These are phyloP conservation scores for Talaromyces trachyspermus DNA, from an alignment of 495 filamentous ascomycete species.

Conservation along the genomic window DNA sequence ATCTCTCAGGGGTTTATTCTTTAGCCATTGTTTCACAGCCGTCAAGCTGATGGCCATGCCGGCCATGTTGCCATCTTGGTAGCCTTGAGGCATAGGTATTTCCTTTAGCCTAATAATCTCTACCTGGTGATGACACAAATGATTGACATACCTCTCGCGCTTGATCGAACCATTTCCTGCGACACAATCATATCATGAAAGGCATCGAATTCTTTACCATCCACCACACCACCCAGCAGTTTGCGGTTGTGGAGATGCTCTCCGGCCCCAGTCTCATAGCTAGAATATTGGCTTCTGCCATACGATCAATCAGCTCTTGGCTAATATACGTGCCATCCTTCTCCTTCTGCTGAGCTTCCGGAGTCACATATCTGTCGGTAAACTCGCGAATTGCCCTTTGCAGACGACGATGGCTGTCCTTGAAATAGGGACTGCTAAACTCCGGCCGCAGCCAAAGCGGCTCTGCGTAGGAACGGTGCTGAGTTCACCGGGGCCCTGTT, in stretches of 20 bases:
- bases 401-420: constrained; percentile 62
- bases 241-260: constrained; percentile 68
- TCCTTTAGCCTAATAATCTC: constrained; percentile 8
- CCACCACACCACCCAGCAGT: constrained; percentile 61
- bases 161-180: constrained; percentile 66
- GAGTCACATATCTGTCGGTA: constrained; percentile 59
- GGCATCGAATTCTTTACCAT: constrained; percentile 80
- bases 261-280: constrained; percentile 82
- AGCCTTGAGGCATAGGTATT: constrained; percentile 25
- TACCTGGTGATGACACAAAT: no score
- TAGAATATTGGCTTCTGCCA: constrained; percentile 65
- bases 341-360: constrained; percentile 76
- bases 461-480: constrained; percentile 75
- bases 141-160: constrained; percentile 50
- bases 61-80: constrained; percentile 55
- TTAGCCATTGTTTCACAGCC: constrained; percentile 72
- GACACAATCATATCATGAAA: constrained; percentile 73
- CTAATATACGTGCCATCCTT: constrained; percentile 64
- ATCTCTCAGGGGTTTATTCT: constrained; percentile 56
- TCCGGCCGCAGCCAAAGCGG: constrained; percentile 71
- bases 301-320: constrained; percentile 69
- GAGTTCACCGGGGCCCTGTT: constrained; percentile 62
- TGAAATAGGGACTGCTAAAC: constrained; percentile 80
- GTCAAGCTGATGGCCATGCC: constrained; percentile 82
- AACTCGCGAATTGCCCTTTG: constrained; percentile 69